Conservation (phyloP, 495 filamentous ascomycete species). For the Rusavskia elegans region DNA sequence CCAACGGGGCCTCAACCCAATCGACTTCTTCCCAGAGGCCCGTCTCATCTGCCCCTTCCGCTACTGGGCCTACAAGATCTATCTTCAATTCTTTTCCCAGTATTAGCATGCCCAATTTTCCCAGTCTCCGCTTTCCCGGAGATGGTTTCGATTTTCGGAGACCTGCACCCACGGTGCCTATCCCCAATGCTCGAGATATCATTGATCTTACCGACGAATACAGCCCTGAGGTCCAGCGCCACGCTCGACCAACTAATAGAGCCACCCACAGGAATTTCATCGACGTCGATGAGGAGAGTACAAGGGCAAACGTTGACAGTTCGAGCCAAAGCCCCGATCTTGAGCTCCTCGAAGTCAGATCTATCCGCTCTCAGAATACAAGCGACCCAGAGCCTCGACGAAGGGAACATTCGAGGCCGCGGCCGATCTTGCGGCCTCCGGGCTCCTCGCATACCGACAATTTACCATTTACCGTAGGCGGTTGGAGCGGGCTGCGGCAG, state of each 20-base stretch:
- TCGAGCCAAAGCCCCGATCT: neutral
- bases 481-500: neutral
- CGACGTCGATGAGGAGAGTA: slow-evolving; percentile 10
- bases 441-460: neutral
- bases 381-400: neutral
- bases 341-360: neutral
- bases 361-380: neutral
- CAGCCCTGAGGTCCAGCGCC: slow-evolving; percentile 9
- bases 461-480: neutral
- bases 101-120: slow-evolving; percentile 7
- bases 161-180: slow-evolving; percentile 26
- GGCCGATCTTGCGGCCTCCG: neutral
- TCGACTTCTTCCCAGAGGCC: slow-evolving; percentile 10
- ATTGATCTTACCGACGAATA: slow-evolving; percentile 41
- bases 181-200: slow-evolving; percentile 20
- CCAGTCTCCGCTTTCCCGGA: slow-evolving; percentile 20
- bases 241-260: slow-evolving; percentile 11
- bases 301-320: neutral
- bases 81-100: slow-evolving; percentile 6
- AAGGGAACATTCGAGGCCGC: neutral
- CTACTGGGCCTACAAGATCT: no score
- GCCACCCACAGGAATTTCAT: slow-evolving; percentile 10
- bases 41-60: slow-evolving; percentile 11
- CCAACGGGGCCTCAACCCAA: slow-evolving; percentile 12
- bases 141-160: slow-evolving; percentile 35